phyloP scores from a whole-genome alignment of 257 asterid genomes.

The Gentiana straminea region DNA sequence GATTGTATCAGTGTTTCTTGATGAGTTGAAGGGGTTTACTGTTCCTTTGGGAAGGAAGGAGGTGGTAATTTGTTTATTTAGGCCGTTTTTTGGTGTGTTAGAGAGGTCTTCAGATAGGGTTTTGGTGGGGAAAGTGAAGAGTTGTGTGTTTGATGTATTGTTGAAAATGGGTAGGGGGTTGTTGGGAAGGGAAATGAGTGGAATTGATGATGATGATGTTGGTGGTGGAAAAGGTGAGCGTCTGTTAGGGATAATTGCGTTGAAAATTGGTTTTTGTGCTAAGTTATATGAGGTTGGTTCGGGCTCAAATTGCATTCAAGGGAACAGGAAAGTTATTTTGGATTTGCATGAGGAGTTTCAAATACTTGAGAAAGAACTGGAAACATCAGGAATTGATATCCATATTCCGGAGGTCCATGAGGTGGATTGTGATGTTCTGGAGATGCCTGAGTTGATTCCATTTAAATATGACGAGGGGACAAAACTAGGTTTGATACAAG shows the following conservation, averaged over 20 bases:
- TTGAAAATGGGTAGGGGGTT: constrained; percentile 41
- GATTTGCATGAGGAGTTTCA: constrained; percentile 64
- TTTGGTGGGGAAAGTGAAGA: constrained; percentile 75
- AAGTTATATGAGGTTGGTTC: constrained; percentile 63
- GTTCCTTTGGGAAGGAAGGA: constrained; percentile 47
- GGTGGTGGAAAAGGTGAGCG: constrained; percentile 29
- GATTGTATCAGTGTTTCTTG: constrained; percentile 64
- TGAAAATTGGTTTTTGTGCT: constrained; percentile 56
- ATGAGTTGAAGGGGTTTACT: constrained; percentile 58
- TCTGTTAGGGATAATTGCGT: constrained; percentile 50
- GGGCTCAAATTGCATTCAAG: constrained; percentile 51
- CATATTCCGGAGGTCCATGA: constrained; percentile 33
- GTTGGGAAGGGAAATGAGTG: constrained; percentile 36
- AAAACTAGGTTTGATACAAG: constrained; percentile 14
- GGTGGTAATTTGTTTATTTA: constrained; percentile 40
- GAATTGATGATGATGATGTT: constrained; percentile 24
- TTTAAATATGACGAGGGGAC: constrained; percentile 27
- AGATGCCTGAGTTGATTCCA: constrained; percentile 60
- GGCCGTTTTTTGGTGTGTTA: constrained; percentile 54
- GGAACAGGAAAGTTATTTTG: constrained; percentile 67
- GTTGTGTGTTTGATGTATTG: constrained; percentile 59
- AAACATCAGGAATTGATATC: constrained; percentile 42
- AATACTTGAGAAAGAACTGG: constrained; percentile 72
- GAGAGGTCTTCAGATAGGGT: constrained; percentile 46
- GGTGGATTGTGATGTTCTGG: constrained; percentile 24